Base-by-base conservation (phyloP, 2,329 filamentous ascomycete species). In the Penicillium paneum region DNA sequence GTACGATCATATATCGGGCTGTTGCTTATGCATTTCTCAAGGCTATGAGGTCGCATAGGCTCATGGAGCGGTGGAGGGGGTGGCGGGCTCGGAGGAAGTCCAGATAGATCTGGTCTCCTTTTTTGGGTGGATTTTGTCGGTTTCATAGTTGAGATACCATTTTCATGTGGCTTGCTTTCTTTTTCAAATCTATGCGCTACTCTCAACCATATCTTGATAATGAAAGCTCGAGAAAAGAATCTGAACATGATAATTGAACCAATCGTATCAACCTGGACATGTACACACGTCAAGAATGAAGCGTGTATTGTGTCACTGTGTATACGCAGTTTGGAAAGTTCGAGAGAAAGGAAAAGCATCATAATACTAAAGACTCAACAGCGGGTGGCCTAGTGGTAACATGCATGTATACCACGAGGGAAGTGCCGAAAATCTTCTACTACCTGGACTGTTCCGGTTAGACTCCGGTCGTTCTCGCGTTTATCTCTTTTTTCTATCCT, bases 1-100 rank as follows among this genome's bases (percentile, higher is more conserved):
- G 83, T 53, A 78, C 86, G 1, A 77, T 91, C 1, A 76, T 81
- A 7, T 91, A 91, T 71, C 76, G 89, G 8, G 31, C 88, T 3
- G 64, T 90, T 10, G 73, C 71, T 8, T 76, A 75, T 59, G 56
- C 52, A 8, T 60, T 75, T 17, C 54, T 75, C 36, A 72, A 67
- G 59, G 56, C 58, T 29, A 61, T 67, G 59, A 60, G 62, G 38
- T 63, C 64, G 8, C 60, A 67, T 41, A 42, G 52, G 3, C 24
- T 54, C 34, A 57, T 63, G 49, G 58, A 62, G 34, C 55, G 52
- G 28, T 66, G 63, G 64, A 58, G 55, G n/a, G 59, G 61, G 41
- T 64, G 58, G 62, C 52, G 55, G n/a, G 55, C 60, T 36, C 55
- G 52, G 29, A 39, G 34, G 35, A 49, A 38, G 12, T 35, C 5